Percentiles rank a stretch among this genome's conserved stretches.
phyloP scores from a whole-genome alignment of 1,139 yeast genomes.

The Suhomyces anneliseae region DNA sequence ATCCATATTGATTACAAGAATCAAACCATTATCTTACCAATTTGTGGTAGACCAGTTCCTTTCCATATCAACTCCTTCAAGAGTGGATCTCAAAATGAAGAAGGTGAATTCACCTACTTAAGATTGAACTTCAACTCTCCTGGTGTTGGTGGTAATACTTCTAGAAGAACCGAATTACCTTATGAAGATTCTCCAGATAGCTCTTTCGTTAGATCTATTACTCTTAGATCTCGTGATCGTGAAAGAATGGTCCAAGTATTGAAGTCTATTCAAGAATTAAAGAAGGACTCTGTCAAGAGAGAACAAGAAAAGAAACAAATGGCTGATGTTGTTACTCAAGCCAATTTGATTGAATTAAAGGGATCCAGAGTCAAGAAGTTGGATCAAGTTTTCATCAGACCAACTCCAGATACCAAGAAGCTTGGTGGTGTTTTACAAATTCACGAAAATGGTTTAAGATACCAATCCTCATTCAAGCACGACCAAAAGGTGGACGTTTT shows the following conservation, averaged over 20 bases:
- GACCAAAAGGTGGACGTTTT: slow-evolving; percentile 88
- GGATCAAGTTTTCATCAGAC: slow-evolving; percentile 88
- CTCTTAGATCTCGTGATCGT: slow-evolving; percentile 86
- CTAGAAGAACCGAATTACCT: slow-evolving; percentile 77
- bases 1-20: slow-evolving; percentile 85
- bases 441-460: slow-evolving; percentile 94
- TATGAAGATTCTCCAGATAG: slow-evolving; percentile 87
- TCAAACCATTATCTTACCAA: slow-evolving; percentile 88
- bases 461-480: slow-evolving; percentile 76
- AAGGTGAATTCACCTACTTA: slow-evolving; percentile 89
- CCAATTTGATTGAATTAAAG: slow-evolving; percentile 76
- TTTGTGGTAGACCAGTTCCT: slow-evolving; percentile 96
- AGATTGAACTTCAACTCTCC: slow-evolving; percentile 94
- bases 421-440: slow-evolving; percentile 88
- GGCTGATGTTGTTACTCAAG: slow-evolving; percentile 95
- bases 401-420: slow-evolving; percentile 95
- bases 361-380: slow-evolving; percentile 79
- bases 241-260: slow-evolving; percentile 91
- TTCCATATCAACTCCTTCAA: slow-evolving; percentile 93
- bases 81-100: slow-evolving; percentile 93
- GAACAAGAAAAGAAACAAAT: slow-evolving; percentile 89
- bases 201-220: slow-evolving; percentile 82
- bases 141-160: slow-evolving; percentile 72
- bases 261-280: slow-evolving; percentile 87
- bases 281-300: slow-evolving; percentile 86